phyloP scores from a whole-genome alignment of 805 yeast genomes.

The Saccharomycopsis lassenensis region DNA sequence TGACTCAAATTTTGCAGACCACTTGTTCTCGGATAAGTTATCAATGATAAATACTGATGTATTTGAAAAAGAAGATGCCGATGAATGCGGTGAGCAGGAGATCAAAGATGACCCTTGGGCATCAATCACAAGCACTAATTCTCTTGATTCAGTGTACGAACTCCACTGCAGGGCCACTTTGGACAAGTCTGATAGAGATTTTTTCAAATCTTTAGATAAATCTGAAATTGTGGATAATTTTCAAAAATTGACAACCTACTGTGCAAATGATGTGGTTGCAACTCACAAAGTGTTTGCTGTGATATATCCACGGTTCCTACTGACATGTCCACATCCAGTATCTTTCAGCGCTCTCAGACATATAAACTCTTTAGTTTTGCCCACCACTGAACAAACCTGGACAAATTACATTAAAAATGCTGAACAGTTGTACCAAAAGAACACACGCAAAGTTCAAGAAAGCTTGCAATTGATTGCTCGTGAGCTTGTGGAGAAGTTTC shows the following conservation, averaged over 20 bases:
- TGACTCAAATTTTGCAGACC: constrained; percentile 16
- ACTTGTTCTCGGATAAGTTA: constrained; percentile 4
- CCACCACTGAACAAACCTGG: constrained; percentile 66
- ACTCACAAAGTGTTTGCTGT: constrained; percentile 61
- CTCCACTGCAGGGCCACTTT: constrained; percentile 63
- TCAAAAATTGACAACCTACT: constrained; percentile 56
- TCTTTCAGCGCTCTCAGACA: constrained; percentile 79
- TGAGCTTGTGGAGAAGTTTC: constrained; percentile 36
- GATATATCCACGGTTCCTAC: constrained; percentile 57
- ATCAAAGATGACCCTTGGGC: constrained; percentile 76
- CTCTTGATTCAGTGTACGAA: constrained; percentile 66
- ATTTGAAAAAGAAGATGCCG: constrained; percentile 23
- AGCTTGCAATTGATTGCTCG: constrained; percentile 51
- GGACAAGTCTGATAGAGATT: constrained; percentile 58
- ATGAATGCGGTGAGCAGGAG: constrained; percentile 20
- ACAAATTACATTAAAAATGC: constrained; percentile 54
- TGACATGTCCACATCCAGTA: constrained; percentile 84
- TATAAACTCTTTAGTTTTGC: constrained; percentile 63
- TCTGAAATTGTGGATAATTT: constrained; percentile 45
- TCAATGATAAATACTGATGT: constrained; percentile 20
- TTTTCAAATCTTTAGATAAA: constrained; percentile 46
- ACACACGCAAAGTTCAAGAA: constrained; percentile 42
- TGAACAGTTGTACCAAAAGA: constrained; percentile 54
- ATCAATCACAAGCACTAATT: constrained; percentile 60
- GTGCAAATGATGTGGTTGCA: constrained; percentile 73